These are phyloP conservation scores for Collybia mongolica DNA, from an alignment of 768 basidiomycete species.

Conservation along the genomic window DNA sequence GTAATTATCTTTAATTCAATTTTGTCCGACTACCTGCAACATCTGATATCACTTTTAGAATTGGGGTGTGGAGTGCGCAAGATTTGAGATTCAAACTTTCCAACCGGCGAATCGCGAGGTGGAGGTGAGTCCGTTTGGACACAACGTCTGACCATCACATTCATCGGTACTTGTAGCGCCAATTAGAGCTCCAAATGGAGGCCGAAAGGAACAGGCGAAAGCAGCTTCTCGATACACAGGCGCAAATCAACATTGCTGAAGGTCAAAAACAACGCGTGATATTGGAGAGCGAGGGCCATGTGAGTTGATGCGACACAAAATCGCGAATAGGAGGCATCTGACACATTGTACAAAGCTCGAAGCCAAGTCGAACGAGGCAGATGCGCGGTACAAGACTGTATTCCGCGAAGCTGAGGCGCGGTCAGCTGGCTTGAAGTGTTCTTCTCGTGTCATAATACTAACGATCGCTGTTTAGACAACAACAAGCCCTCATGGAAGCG, in stretches of 20 bases:
- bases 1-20: slow-evolving; percentile 22
- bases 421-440: slow-evolving; percentile 12
- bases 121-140: slow-evolving; percentile 33
- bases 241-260: slow-evolving; percentile 57
- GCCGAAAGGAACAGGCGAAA: slow-evolving; percentile 56
- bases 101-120: slow-evolving; percentile 60
- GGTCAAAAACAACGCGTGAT: slow-evolving; percentile 57
- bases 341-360: slow-evolving; percentile 29
- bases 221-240: slow-evolving; percentile 56
- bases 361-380: slow-evolving; percentile 54
- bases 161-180: slow-evolving; percentile 31
- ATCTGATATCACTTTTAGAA: slow-evolving; percentile 23
- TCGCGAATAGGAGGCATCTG: not conserved
- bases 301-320: slow-evolving; percentile 17
- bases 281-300: slow-evolving; percentile 53
- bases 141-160: not conserved
- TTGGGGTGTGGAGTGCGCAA: slow-evolving; percentile 59
- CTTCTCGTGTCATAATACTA: not conserved
- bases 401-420: slow-evolving; percentile 52
- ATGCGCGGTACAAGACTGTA: slow-evolving; percentile 48
- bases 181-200: slow-evolving; percentile 61
- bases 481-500: slow-evolving; percentile 45
- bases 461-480: slow-evolving; percentile 23
- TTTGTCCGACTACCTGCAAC: not conserved
- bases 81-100: slow-evolving; percentile 61